phyloP scores from a whole-genome alignment of 495 filamentous ascomycete species.

The Daldinia bambusicola region DNA sequence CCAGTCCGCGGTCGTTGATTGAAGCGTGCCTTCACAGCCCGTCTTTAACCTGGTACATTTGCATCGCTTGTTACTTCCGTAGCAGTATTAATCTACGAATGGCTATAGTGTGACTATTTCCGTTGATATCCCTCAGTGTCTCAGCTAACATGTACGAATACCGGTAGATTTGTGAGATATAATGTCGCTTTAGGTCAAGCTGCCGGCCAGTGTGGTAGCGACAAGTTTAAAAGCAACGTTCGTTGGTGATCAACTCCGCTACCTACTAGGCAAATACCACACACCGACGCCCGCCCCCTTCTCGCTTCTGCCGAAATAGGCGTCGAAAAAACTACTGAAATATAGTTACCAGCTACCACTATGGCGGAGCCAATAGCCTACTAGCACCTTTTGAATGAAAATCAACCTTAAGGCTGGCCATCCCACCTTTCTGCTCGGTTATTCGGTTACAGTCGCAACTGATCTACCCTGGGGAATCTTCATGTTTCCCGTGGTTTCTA shows the following conservation, averaged over 20 bases:
- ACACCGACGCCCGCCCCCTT: constrained; percentile 28
- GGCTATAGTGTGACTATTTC: constrained; percentile 3
- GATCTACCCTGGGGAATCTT: constrained; percentile 38
- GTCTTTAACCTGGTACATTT: constrained; percentile 15
- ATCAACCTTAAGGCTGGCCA: constrained; percentile 42
- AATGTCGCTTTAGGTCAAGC: constrained; percentile 31
- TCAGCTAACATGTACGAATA: constrained; percentile 31
- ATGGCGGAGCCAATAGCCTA: neutral
- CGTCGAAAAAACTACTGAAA: constrained; percentile 30
- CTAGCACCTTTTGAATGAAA: constrained; percentile 5
- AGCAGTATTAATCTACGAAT: constrained; percentile 16
- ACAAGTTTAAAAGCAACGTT: constrained; percentile 46
- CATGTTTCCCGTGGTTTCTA: constrained; percentile 36
- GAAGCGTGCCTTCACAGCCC: constrained; percentile 20
- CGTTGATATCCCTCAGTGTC: constrained; percentile 32
- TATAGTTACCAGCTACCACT: constrained; percentile 18
- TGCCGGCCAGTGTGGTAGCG: constrained; percentile 37
- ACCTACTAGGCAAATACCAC: constrained; percentile 37
- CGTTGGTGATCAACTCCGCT: constrained; percentile 34
- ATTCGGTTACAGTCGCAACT: constrained; percentile 37
- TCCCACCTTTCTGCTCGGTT: constrained; percentile 38
- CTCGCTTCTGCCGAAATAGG: constrained; percentile 44
- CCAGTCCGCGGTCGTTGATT: constrained; percentile 23
- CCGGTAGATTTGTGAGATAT: constrained; percentile 22
- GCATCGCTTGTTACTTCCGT: constrained; percentile 10